Percentiles rank a stretch among this genome's conserved stretches.
phyloP scores from a whole-genome alignment of 1,284 basidiomycete species.

The Ustilago tritici region DNA sequence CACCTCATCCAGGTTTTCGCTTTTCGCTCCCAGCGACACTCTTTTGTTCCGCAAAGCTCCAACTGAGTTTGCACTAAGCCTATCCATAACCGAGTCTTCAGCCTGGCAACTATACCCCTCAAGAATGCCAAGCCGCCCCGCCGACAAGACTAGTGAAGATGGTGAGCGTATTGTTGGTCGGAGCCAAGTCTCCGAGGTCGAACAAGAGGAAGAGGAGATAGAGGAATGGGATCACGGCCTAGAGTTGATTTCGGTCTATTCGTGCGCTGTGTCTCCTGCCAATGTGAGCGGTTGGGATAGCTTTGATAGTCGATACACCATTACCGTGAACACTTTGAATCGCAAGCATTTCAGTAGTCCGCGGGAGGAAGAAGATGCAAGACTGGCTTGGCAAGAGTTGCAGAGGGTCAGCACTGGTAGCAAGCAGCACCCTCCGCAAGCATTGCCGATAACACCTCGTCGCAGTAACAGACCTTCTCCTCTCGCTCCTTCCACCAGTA shows the following conservation, averaged over 20 bases:
- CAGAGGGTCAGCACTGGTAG: too few species aligned
- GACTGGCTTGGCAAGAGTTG: too few species aligned
- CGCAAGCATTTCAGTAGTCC: too few species aligned
- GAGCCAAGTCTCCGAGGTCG: neutral
- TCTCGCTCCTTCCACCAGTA: neutral
- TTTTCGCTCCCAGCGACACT: neutral
- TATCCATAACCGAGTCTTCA: neutral
- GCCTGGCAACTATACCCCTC: neutral
- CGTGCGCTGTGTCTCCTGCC: neutral
- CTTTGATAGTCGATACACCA: too few species aligned
- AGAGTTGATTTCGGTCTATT: neutral
- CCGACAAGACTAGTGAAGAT: neutral
- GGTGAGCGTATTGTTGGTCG: neutral
- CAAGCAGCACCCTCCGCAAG: too few species aligned
- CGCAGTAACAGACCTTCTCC: neutral
- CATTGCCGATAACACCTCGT: too few species aligned
- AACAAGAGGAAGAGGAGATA: neutral
- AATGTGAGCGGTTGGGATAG: neutral
- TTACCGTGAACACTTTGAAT: too few species aligned
- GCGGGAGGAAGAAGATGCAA: too few species aligned
- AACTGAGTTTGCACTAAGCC: neutral
- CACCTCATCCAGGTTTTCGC: neutral
- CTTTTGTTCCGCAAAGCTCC: neutral
- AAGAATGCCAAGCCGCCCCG: neutral
- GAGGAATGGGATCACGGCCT: constrained; percentile 8